Percentiles rank a stretch among this genome's conserved stretches.
Conservation (phyloP, 495 filamentous ascomycete species). For the Eremomyces bilateralis region DNA sequence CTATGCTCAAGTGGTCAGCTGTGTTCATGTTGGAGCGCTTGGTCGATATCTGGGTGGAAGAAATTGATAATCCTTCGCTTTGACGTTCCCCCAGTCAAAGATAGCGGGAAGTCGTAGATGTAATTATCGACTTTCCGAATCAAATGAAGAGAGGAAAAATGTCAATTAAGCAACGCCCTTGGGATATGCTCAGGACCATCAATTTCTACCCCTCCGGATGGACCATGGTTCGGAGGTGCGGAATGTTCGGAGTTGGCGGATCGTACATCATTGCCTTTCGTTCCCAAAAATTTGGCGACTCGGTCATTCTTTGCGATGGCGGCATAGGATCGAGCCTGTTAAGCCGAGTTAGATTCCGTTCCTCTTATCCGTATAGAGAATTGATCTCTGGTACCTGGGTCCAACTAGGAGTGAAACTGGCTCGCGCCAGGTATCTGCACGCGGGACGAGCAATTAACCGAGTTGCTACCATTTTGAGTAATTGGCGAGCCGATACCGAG, state of each 20-base stretch:
- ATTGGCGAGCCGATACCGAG: constrained; percentile 1
- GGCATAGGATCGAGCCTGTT: constrained; percentile 25
- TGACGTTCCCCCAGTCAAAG: too few relatives aligned
- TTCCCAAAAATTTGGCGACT: constrained; percentile 81
- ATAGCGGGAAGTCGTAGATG: constrained; percentile 1
- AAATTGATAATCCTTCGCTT: constrained; percentile 1
- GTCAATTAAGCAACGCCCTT: too few relatives aligned
- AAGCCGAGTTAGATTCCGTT: too few relatives aligned
- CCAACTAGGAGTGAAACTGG: too few relatives aligned
- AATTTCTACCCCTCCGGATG: too few relatives aligned
- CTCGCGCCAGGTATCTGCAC: constrained; percentile 37
- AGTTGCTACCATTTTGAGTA: constrained; percentile 37
- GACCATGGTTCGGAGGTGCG: too few relatives aligned
- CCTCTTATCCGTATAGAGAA: too few relatives aligned
- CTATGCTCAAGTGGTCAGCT: constrained; percentile 23
- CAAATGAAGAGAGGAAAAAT: too few relatives aligned
- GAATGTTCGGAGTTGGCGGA: too few relatives aligned
- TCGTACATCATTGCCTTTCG: constrained; percentile 71
- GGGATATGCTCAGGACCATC: too few relatives aligned
- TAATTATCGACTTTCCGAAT: constrained; percentile 6
- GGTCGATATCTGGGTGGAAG: not conserved
- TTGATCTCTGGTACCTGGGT: too few relatives aligned
- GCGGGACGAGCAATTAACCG: constrained; percentile 32
- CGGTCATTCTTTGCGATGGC: constrained; percentile 37
- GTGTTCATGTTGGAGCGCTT: constrained; percentile 2